phyloP scores from a whole-genome alignment of 306 rosid species.

The Rosa rugosa region DNA sequence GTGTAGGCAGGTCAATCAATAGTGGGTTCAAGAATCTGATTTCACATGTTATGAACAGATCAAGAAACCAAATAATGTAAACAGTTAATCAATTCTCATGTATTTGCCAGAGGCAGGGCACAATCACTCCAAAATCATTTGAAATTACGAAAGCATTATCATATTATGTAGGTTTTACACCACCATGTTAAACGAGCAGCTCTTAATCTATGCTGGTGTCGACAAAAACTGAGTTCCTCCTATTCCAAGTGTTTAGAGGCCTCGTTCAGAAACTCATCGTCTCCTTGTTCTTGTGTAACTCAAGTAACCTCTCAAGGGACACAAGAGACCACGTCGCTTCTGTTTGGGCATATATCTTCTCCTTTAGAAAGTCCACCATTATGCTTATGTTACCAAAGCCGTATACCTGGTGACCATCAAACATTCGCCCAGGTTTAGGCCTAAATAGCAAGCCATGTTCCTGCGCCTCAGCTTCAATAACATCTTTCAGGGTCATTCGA shows the following conservation, averaged over 20 bases:
- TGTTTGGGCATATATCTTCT: conserved; percentile 69
- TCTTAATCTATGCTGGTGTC: neutral
- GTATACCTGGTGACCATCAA: conserved; percentile 81
- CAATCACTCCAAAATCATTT: neutral
- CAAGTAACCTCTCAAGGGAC: conserved; percentile 67
- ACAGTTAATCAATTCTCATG: neutral
- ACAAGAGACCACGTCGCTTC: conserved; percentile 71
- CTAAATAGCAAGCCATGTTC: conserved; percentile 66
- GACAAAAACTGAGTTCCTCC: neutral
- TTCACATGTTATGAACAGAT: neutral
- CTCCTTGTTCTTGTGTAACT: conserved; percentile 57
- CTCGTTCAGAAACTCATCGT: neutral
- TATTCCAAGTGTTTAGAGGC: neutral
- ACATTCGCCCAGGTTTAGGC: conserved; percentile 77
- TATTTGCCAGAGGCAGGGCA: neutral
- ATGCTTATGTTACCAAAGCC: conserved; percentile 79
- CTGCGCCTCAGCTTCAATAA: conserved; percentile 76
- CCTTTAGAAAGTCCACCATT: conserved; percentile 60
- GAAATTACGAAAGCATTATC: neutral
- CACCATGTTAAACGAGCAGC: neutral
- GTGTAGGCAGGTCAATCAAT: too few relatives aligned
- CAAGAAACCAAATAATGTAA: neutral
- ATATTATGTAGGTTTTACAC: neutral
- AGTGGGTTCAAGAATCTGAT: neutral
- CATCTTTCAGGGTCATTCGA: conserved; percentile 39